Base-by-base conservation (phyloP, 805 yeast genomes). In the Starmerella vitae region DNA sequence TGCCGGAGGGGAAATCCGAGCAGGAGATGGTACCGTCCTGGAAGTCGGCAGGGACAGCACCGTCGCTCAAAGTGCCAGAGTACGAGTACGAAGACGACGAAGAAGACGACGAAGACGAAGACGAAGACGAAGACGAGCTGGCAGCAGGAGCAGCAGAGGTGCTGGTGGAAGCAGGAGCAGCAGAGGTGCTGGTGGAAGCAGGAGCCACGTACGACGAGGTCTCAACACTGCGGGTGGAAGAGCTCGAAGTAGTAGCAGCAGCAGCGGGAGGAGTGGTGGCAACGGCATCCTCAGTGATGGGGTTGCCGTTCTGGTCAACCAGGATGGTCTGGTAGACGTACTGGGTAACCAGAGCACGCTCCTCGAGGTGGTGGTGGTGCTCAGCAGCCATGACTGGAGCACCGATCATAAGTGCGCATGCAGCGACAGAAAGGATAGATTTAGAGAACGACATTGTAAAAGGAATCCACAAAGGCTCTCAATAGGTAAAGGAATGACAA, bases 1-100 rank as follows among this genome's bases (percentile, higher is more conserved):
- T 71, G 46, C 91, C 93, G 36, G 72, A 57, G 58, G 88, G 93
- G 71, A 84, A 78, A 39, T 65, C 59, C 43, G 68, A 59, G 68
- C 94, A 84, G 44, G 67, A 60, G 54, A 74, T 56, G 30, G 62
- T 66, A 58, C 94, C 94, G 57, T 84, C 94, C 55, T 65, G 62
- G 63, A 91, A 88, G 36, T 63, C 62, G 41, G 68, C 47, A 53
- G 94, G 91, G 51, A 59, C 65, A 9, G 63, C 50, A 64, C 65
- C 81, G 44, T 68, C 61, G 28, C 64, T 39, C 47, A 82, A 69
- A 58, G 74, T 83, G 52, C 91, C 91, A 20, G 26, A 5, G 37
- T 40, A 19, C 19, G 55, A 47, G 32, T 66, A 63, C 20, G 52
- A 36, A 36, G 46, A 33, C 21, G 66, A 50, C 25, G 65, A 43